phyloP scores from a whole-genome alignment of 2,329 filamentous ascomycete species.

The Madurella mycetomatis region DNA sequence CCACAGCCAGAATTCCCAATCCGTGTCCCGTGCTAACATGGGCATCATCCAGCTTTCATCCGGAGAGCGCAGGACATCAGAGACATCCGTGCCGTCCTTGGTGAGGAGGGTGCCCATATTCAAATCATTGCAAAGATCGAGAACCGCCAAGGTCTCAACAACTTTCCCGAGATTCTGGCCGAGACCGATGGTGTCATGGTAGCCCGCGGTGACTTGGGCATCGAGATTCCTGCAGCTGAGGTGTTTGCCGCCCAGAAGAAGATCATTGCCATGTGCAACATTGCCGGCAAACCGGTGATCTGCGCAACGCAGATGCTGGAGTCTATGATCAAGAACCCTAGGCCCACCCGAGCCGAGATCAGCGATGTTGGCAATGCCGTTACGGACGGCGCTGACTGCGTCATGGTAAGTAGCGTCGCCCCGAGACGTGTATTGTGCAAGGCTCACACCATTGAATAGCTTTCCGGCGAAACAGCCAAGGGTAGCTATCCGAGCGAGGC shows the following conservation, averaged over 20 bases:
- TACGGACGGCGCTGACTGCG: constrained; percentile 95
- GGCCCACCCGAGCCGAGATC: constrained; percentile 95
- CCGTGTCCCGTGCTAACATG: constrained; percentile 1
- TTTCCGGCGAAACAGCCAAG: constrained; percentile 99
- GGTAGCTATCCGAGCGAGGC: constrained; percentile 89
- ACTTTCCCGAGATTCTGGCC: constrained; percentile 94
- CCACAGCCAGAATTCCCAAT: not conserved
- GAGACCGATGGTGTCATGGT: constrained; percentile 99
- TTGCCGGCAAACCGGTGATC: constrained; percentile 97
- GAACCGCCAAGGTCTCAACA: constrained; percentile 99
- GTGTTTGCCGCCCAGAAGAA: constrained; percentile 99
- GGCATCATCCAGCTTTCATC: constrained; percentile 62
- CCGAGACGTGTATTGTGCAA: not conserved
- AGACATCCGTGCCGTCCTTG: constrained; percentile 86
- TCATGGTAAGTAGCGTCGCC: constrained; percentile 58
- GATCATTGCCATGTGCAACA: constrained; percentile 99
- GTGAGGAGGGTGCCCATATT: constrained; percentile 88
- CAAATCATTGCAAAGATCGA: constrained; percentile 99
- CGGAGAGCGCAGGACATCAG: constrained; percentile 89
- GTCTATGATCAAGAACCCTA: constrained; percentile 99
- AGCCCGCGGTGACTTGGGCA: constrained; percentile 95
- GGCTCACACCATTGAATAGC: constrained; percentile 26
- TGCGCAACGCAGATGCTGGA: constrained; percentile 99
- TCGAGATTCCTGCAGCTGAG: constrained; percentile 97
- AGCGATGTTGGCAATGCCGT: constrained; percentile 98